Conservation (phyloP, 495 filamentous ascomycete species). For the Chlorociboria aeruginascens region DNA sequence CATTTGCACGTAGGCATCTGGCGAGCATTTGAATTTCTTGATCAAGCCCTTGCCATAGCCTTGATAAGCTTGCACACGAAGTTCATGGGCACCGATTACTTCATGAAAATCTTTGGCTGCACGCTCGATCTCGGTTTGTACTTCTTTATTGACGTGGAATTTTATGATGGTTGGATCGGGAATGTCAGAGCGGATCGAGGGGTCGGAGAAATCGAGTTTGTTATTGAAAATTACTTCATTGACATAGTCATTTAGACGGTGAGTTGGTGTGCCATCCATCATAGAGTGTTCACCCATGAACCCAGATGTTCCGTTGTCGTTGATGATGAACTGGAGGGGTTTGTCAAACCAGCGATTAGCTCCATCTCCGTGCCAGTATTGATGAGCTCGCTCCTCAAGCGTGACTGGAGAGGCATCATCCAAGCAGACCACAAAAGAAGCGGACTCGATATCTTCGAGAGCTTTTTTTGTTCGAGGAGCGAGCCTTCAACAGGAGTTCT, state of each 20-base stretch:
- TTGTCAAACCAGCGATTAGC: conserved; percentile 97
- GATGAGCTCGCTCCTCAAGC: conserved; percentile 85
- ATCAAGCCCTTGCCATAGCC: conserved; percentile 97
- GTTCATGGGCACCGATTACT: conserved; percentile 78
- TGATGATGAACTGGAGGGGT: conserved; percentile 94
- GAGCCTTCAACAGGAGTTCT: conserved; percentile 58
- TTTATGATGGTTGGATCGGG: conserved; percentile 66
- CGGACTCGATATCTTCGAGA: conserved; percentile 75
- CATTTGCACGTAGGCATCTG: conserved; percentile 97
- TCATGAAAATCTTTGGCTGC: conserved; percentile 65
- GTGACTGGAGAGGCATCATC: conserved; percentile 90
- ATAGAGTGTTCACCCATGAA: conserved; percentile 99
- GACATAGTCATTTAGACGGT: conserved; percentile 88
- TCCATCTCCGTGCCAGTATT: conserved; percentile 98
- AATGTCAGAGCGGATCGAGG: conserved; percentile 65
- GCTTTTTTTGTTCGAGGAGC: conserved; percentile 62
- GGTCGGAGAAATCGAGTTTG: conserved; percentile 74
- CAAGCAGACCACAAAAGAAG: conserved; percentile 86
- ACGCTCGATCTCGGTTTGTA: conserved; percentile 60
- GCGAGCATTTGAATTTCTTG: conserved; percentile 98
- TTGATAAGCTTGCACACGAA: conserved; percentile 88
- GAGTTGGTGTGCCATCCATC: conserved; percentile 99
- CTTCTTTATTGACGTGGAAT: conserved; percentile 63
- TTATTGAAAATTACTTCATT: conserved; percentile 83
- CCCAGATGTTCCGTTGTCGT: conserved; percentile 94